These are phyloP conservation scores for Lachnellula subtilissima DNA, from an alignment of 2,329 filamentous ascomycete genomes.

Conservation along the genomic window DNA sequence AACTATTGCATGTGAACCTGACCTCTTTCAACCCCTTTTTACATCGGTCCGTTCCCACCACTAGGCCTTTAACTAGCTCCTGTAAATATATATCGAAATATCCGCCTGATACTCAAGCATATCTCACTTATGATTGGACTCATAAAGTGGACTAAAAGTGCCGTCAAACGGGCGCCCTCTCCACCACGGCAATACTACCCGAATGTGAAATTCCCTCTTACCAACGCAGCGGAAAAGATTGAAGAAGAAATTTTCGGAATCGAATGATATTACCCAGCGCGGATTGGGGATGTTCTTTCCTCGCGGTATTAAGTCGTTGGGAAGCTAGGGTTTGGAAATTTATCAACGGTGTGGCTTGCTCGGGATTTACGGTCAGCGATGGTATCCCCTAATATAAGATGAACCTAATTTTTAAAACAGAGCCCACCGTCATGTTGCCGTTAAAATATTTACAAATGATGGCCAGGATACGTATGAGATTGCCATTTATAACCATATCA, in stretches of 20 bases:
- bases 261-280: conserved; percentile 14
- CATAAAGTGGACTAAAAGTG: conserved; percentile 13
- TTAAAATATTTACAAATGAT: conserved; percentile 16
- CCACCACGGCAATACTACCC: conserved; percentile 7
- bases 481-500: conserved; percentile 39
- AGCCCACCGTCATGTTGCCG: conserved; percentile 9
- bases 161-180: conserved; percentile 5
- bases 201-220: conserved; percentile 7
- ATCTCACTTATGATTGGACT: conserved; percentile 5
- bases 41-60: not conserved
- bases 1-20: not conserved
- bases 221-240: conserved; percentile 6
- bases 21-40: not conserved
- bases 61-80: not conserved
- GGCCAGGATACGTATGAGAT: conserved; percentile 20
- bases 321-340: conserved; percentile 17
- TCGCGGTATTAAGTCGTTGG: conserved; percentile 14
- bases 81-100: not conserved
- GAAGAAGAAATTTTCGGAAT: conserved; percentile 14
- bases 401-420: conserved; percentile 12
- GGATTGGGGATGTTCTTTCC: conserved; percentile 14
- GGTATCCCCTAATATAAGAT: conserved; percentile 1
- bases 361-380: conserved; percentile 10
- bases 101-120: not conserved
- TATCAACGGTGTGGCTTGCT: conserved; percentile 13